Conservation (phyloP, 768 basidiomycete species). For the Sarcodon aspratus region DNA sequence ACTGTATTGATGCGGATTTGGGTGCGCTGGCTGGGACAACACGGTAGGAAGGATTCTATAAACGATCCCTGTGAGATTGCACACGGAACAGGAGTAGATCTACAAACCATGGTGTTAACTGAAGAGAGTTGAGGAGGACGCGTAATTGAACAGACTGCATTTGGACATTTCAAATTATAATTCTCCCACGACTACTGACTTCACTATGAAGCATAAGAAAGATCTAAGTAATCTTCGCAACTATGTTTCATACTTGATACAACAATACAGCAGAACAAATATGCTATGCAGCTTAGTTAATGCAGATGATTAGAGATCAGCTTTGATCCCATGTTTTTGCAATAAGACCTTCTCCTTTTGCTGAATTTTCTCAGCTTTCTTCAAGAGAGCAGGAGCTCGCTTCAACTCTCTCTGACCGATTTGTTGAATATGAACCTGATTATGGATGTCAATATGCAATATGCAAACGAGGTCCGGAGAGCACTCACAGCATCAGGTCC, state of each 20-base stretch:
- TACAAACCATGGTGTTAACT: no score
- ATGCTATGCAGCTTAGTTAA: no score
- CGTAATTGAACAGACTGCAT: no score
- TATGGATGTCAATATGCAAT: conserved; percentile 1
- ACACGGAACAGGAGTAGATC: no score
- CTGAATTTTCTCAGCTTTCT: conserved; percentile 41
- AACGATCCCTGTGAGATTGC: no score
- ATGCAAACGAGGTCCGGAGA: background rate
- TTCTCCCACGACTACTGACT: no score
- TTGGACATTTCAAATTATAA: no score
- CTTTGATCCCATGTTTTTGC: conserved; percentile 48
- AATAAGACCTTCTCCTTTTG: conserved; percentile 52
- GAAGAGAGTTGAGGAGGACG: no score
- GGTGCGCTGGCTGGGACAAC: conserved; percentile 45
- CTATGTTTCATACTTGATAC: no score
- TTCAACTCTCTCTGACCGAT: conserved; percentile 84
- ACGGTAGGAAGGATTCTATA: conserved; percentile 42
- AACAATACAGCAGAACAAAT: no score
- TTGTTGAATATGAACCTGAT: conserved; percentile 88
- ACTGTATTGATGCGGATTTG: conserved; percentile 53
- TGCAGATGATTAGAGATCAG: conserved; percentile 29
- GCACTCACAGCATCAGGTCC: conserved; percentile 66
- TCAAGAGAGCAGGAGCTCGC: conserved; percentile 51
- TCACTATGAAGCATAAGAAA: no score
- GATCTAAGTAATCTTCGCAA: no score